Evolutionary conservation across 2,329 filamentous ascomycete genomes (phyloP).

Genomic region (Neofusicoccum sp.): DNA sequence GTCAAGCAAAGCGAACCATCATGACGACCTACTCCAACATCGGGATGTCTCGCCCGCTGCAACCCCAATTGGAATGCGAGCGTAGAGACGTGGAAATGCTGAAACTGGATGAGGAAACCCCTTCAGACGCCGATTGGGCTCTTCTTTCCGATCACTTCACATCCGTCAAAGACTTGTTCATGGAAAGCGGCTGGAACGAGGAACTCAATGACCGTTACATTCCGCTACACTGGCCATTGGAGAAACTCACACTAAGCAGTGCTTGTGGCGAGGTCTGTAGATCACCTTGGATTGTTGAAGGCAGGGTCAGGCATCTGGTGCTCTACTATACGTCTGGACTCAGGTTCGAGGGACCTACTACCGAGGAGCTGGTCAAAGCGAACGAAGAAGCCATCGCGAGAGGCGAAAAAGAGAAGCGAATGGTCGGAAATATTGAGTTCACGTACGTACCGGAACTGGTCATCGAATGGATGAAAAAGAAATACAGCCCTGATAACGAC

Average conservation of each 20-base stretch:
- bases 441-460: not conserved
- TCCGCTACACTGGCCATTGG: not conserved
- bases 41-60: no score
- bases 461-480: not conserved
- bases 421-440: not conserved
- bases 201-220: not conserved
- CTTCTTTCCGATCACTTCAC: not conserved
- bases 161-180: not conserved
- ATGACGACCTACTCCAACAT: no score
- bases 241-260: not conserved
- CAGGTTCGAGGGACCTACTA: not conserved
- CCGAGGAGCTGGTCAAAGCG: not conserved
- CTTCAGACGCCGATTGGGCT: not conserved
- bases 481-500: not conserved
- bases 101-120: not conserved
- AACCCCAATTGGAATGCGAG: no score
- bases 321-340: not conserved
- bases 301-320: not conserved
- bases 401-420: not conserved
- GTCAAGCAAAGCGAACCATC: no score
- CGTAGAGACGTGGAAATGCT: constrained; percentile 24
- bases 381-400: no score
- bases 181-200: not conserved
- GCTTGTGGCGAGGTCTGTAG: not conserved
- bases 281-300: not conserved